Evolutionary conservation across 306 rosid species (phyloP), one percentile per base, ranked within the genome.

Genomic region (Cucurbita argyrosperma): DNA sequence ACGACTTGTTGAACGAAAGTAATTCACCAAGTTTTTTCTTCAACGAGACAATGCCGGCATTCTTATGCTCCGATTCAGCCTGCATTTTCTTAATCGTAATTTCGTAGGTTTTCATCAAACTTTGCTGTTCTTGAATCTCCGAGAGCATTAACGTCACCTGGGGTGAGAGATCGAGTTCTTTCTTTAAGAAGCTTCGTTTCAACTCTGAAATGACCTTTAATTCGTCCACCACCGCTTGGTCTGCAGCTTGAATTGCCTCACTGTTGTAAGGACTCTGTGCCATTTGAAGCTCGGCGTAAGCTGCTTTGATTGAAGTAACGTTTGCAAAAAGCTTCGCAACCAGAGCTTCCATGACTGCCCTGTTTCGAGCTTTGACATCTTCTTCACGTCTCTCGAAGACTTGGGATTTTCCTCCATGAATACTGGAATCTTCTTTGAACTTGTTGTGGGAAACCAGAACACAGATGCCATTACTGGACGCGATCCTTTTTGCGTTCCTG

Each of bases 51-150:
- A 86, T 40, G 63, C 71, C 75, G 0, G 75, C 68, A 12, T 65
- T 80, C 50, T 80, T 88, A 16, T 37, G n/a, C 0, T 86, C 90
- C 3, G 84, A 80, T 69, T 90, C 96, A 1, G 80, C 49, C 72
- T 88, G 84, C 37, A 94, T 75, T 77, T 84, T 94, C 74, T 88
- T 89, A 66, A 91, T 83, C 39, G 89, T 86, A 75, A 91, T 89
- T 79, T 87, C 90, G 61, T 94, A 94, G 0, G 99, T 94, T 75
- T 85, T 91, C 96, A 89, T 94, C 40, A 89, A 53, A 45, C 88
- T 81, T 69, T 94, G 99, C 26, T 94, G 99, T 55, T 94, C 99
- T 42, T 91, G 99, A 88, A 94, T 89, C 91, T 94, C 97, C 0
- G 99, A 88, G 0, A 94, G 96, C 95, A 94, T 90, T 2, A 91